Base-by-base conservation (phyloP, 2,329 filamentous ascomycete genomes). In the Zymoseptoria passerinii region DNA sequence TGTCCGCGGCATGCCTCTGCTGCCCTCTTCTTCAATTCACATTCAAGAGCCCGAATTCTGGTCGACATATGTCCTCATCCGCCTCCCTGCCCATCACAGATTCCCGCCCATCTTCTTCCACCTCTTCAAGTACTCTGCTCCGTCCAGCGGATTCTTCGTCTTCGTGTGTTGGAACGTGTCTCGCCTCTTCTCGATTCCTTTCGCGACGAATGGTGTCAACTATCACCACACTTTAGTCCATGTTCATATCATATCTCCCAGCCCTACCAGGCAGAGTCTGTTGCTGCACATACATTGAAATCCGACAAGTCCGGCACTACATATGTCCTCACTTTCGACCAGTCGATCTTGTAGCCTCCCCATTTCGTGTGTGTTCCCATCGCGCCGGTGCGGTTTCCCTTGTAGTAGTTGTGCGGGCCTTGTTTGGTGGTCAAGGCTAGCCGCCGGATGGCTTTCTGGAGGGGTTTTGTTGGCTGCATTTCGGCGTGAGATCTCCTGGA, bases 341-440 rank as follows among this genome's bases (percentile, higher is more conserved):
- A 95, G 65, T 97, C 88, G 65, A 97, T 86, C 52, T 85, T 74
- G 75, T 94, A 99, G 54, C 86, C 86, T 74, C 92, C 94, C 72
- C 85, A 83, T 73, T 89, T 88, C 56, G 89, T 92, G 76, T 95
- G 90, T 13, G 80, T 77, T 73, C 94, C 94, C 85, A 95, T 91
- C 49, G 88, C 85, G 1, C 94, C 94, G 0, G 90, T 87, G 52
- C 92, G 82, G 68, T 88, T 96, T 72, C 94, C 94, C 81, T 97
- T 97, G 84, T 99, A 99, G 83, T 87, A 99, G 66, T 92, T 92
- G 72, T 90, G 90, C 73, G 88, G 89, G 72, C 92, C 87, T 75
- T 94, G 87, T 77, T 99, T 99, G 66, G 92, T 95, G 10, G 90
- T 96, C 70, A 99, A 83, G 55, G 82, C 81, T 59, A 92, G 79